These are phyloP conservation scores for Tothia fuscella DNA, from an alignment of 2,329 filamentous ascomycete species.

Conservation along the genomic window DNA sequence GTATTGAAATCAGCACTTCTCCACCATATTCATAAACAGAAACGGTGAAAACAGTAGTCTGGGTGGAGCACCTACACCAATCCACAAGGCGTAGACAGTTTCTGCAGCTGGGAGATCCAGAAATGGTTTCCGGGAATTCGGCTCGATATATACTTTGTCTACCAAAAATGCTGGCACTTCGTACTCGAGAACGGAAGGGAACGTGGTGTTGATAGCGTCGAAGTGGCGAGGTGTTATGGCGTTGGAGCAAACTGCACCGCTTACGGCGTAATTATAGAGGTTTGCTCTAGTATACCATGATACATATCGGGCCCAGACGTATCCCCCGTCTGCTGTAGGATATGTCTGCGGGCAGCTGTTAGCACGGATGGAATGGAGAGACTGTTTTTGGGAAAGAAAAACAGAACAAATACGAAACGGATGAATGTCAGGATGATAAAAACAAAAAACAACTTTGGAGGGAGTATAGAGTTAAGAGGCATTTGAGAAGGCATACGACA, in stretches of 20 bases:
- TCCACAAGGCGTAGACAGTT: conserved; percentile 67
- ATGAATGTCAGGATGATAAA: background rate
- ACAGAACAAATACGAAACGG: background rate
- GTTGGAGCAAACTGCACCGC: conserved; percentile 62
- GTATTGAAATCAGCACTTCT: too few species aligned
- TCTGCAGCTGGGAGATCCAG: conserved; percentile 30
- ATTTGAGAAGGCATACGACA: conserved; percentile 26
- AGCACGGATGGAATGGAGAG: background rate
- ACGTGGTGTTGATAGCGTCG: conserved; percentile 36
- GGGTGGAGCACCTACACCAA: too few species aligned
- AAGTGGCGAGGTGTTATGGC: conserved; percentile 47
- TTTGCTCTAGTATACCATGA: conserved; percentile 45
- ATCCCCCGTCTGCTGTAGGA: conserved; percentile 51
- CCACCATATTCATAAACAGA: too few species aligned
- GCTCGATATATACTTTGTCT: conserved; percentile 32
- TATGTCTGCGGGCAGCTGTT: conserved; percentile 24
- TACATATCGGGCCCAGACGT: conserved; percentile 57
- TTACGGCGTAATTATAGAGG: conserved; percentile 54
- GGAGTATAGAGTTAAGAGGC: too few species aligned
- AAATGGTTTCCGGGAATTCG: conserved; percentile 13
- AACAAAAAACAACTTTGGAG: too few species aligned
- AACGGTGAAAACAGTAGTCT: too few species aligned
- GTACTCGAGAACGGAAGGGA: conserved; percentile 43
- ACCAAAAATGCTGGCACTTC: conserved; percentile 37
- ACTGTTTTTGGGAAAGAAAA: background rate